Evolutionary conservation across 73 alveolate genomes (phyloP), one percentile per base, ranked within the genome.

Genomic region (Effrenium voratum): DNA sequence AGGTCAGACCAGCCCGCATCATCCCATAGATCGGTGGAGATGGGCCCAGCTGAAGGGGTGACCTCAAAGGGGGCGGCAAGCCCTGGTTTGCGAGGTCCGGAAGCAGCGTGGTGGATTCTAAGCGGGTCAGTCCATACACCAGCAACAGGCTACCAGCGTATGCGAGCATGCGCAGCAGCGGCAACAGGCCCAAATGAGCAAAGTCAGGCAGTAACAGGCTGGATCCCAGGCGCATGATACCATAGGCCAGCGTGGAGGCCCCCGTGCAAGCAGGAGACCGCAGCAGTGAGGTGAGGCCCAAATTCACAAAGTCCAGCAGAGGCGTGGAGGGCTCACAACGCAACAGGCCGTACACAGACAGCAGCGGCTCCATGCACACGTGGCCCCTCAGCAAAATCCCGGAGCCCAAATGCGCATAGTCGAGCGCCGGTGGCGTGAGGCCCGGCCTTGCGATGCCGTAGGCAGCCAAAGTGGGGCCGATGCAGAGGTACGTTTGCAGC

Each of bases 371-470:
- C 6, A n/a, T 26, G 3, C 66, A 43, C 34, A 49, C 80, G 15
- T 1, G 85, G 34, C 86, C 60, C 32, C 22, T 72, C 79, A 22
- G 60, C 30, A 66, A 59, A 24, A 66, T 44, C 41, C 50, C 5
- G 68, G 81, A 26, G 2, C 82, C 98, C 63, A 92, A 26, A 41
- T 92, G 92, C 0, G 66, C 68, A 52, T 44, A 66, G 66, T 92
- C 98, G 44, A 52, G 44, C 47, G 41, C 81, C 81, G 75, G 72
- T 81, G 49, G 41, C 34, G 66, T 5, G 15, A 55, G 52, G 44
- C 49, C 98, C 1, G 63, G 66, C 98, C 98, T 34, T 24, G 92
- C 75, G 8, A 92, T 3, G 80, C 98, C 98, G 41, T 36, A 92
- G 36, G 50, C 81, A 16, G 49, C 19, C 83, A 40, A 75, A 19